phyloP scores from a whole-genome alignment of 2,329 filamentous ascomycete species.

The Ophioceras dolichostomum region DNA sequence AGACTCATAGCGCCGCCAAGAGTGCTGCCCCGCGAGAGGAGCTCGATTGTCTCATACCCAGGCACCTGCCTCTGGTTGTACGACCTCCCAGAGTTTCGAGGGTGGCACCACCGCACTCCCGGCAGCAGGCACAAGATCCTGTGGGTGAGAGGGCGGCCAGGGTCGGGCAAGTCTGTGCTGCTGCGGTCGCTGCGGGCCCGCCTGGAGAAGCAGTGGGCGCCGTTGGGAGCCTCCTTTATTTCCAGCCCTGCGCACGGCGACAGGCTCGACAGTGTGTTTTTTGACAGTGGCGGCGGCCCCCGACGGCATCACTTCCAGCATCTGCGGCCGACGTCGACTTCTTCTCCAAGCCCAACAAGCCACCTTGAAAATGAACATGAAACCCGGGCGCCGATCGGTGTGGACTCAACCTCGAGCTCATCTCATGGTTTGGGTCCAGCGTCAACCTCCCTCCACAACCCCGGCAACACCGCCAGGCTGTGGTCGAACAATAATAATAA shows the following conservation, averaged over 20 bases:
- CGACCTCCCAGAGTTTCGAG: constrained; percentile 16
- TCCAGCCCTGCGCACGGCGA: constrained; percentile 12
- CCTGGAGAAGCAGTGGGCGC: constrained; percentile 15
- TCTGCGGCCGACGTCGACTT: too few relatives aligned
- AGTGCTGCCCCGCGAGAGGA: constrained; percentile 6
- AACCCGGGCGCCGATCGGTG: too few relatives aligned
- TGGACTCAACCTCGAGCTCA: background rate
- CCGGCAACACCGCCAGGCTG: too few relatives aligned
- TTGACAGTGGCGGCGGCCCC: too few relatives aligned
- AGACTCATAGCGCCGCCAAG: constrained; percentile 3
- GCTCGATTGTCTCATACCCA: constrained; percentile 11
- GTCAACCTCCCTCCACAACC: too few relatives aligned
- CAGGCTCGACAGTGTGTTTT: constrained; percentile 9
- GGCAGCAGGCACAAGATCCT: constrained; percentile 15
- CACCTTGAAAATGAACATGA: too few relatives aligned
- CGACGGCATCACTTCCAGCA: constrained; percentile 1
- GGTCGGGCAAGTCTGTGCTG: constrained; percentile 18
- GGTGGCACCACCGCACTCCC: constrained; percentile 16
- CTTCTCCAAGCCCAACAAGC: too few relatives aligned
- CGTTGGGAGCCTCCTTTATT: constrained; percentile 14
- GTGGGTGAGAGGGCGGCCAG: constrained; percentile 17
- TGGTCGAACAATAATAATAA: too few relatives aligned
- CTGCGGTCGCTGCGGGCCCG: constrained; percentile 14
- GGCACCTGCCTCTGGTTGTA: constrained; percentile 19
- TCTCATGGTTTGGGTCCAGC: too few relatives aligned